Percentiles rank a stretch among this genome's conserved stretches.
Evolutionary conservation across 768 basidiomycete species (phyloP).

Genomic region (Termitomyces heimii): DNA sequence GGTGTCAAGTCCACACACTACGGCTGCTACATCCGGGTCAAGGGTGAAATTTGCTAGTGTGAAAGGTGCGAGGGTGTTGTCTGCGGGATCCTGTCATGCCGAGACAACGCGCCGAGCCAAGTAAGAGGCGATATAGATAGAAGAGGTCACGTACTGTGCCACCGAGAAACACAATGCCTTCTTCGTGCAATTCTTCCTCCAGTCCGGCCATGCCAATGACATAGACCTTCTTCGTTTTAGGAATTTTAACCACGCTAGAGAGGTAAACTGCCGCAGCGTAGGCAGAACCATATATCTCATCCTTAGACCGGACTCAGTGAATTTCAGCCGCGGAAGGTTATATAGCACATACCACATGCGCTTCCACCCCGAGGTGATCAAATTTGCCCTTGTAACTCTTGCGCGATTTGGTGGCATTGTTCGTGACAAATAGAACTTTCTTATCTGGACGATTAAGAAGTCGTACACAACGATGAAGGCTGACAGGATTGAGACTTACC

Average conservation of each 20-base stretch:
- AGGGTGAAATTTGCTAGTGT: slow-evolving; percentile 60
- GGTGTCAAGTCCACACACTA: slow-evolving; percentile 89
- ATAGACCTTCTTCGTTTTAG: slow-evolving; percentile 90
- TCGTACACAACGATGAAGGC: slow-evolving; percentile 6
- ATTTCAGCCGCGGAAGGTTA: not conserved
- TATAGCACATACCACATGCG: slow-evolving; percentile 59
- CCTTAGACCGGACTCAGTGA: slow-evolving; percentile 40
- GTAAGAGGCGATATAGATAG: not conserved
- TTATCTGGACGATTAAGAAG: slow-evolving; percentile 47
- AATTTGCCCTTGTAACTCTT: slow-evolving; percentile 87
- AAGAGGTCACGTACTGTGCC: slow-evolving; percentile 61
- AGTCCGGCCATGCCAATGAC: slow-evolving; percentile 90
- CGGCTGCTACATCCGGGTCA: slow-evolving; percentile 83
- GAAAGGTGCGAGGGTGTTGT: slow-evolving; percentile 70
- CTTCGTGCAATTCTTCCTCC: slow-evolving; percentile 88
- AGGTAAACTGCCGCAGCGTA: slow-evolving; percentile 70
- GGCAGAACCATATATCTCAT: slow-evolving; percentile 95
- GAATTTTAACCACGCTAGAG: slow-evolving; percentile 83
- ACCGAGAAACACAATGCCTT: slow-evolving; percentile 75
- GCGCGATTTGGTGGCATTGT: slow-evolving; percentile 94
- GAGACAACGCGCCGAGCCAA: not conserved
- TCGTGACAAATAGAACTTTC: slow-evolving; percentile 88
- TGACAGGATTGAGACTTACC: slow-evolving; percentile 36
- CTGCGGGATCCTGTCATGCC: slow-evolving; percentile 66
- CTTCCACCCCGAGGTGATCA: slow-evolving; percentile 82